Conservation (phyloP, 2,329 filamentous ascomycete genomes). For the Neophaeococcomyces mojaviensis region DNA sequence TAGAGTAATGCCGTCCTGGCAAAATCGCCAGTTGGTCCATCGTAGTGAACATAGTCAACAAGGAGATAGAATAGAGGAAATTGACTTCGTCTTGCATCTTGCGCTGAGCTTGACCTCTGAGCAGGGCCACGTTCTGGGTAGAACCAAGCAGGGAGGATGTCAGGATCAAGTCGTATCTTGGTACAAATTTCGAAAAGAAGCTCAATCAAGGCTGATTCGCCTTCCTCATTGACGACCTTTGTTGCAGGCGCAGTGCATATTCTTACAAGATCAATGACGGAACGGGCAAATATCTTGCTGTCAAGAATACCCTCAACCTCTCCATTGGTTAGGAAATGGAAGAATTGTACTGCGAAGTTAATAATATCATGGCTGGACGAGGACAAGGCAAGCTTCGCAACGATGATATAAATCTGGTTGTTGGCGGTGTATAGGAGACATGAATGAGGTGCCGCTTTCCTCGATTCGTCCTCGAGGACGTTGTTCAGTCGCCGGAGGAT, state of each 20-base stretch:
- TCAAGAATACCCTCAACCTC: conserved; percentile 94
- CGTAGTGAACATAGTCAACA: conserved; percentile 93
- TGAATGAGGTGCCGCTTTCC: conserved; percentile 78
- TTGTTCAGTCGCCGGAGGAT: conserved; percentile 51
- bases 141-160: conserved; percentile 88
- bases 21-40: conserved; percentile 91
- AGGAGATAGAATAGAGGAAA: conserved; percentile 94
- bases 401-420: conserved; percentile 80
- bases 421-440: conserved; percentile 81
- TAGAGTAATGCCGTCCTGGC: conserved; percentile 89
- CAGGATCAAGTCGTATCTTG: conserved; percentile 84
- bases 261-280: conserved; percentile 77
- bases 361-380: conserved; percentile 82
- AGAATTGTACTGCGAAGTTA: conserved; percentile 74
- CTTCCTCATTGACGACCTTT: conserved; percentile 60
- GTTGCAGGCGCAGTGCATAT: conserved; percentile 59
- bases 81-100: conserved; percentile 78
- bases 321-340: conserved; percentile 87
- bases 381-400: conserved; percentile 79
- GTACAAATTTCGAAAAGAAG: conserved; percentile 92
- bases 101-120: conserved; percentile 47
- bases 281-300: conserved; percentile 74
- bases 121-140: conserved; percentile 47
- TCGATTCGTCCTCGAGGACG: conserved; percentile 81
- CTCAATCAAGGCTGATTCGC: conserved; percentile 83